These are phyloP conservation scores for Gracilaria vermiculophylla DNA, from an alignment of 23 red algal genomes.

Conservation along the genomic window DNA sequence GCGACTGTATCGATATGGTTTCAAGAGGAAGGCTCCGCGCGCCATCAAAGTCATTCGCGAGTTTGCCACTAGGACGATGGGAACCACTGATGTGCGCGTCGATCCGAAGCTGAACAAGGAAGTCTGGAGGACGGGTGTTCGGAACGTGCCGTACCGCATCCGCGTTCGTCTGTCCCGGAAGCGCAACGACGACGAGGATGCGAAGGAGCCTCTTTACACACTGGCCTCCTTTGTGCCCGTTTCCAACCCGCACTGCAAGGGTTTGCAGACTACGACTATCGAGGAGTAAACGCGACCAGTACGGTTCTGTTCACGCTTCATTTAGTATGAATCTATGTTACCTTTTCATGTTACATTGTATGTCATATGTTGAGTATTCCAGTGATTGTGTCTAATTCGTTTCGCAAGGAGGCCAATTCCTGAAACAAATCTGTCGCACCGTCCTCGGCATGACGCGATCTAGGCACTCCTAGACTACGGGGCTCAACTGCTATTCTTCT, in stretches of 20 bases:
- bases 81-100: conserved; percentile 93
- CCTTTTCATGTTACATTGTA: neutral
- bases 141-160: conserved; percentile 87
- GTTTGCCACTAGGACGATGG: conserved; percentile 91
- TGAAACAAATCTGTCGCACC: conserved; percentile 17
- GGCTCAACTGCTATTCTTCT: neutral
- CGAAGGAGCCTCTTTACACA: conserved; percentile 94
- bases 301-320: conserved; percentile 4
- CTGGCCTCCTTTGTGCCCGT: conserved; percentile 78
- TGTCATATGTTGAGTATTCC: conserved; percentile 21
- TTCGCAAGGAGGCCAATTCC: conserved; percentile 39
- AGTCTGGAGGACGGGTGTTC: conserved; percentile 92
- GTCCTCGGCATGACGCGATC: neutral
- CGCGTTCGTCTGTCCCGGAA: conserved; percentile 82
- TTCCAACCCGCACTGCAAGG: conserved; percentile 69
- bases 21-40: conserved; percentile 90
- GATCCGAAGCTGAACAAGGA: conserved; percentile 93
- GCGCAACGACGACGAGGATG: conserved; percentile 89
- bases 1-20: conserved; percentile 75
- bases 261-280: conserved; percentile 87
- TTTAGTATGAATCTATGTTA: neutral
- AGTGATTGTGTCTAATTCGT: conserved; percentile 46
- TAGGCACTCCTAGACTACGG: neutral
- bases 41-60: conserved; percentile 90
- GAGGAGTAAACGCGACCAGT: conserved; percentile 62